Percentiles rank a stretch among this genome's conserved stretches.
These are phyloP conservation scores for Boehmeria nivea DNA, from an alignment of 306 rosid genomes.

Conservation along the genomic window DNA sequence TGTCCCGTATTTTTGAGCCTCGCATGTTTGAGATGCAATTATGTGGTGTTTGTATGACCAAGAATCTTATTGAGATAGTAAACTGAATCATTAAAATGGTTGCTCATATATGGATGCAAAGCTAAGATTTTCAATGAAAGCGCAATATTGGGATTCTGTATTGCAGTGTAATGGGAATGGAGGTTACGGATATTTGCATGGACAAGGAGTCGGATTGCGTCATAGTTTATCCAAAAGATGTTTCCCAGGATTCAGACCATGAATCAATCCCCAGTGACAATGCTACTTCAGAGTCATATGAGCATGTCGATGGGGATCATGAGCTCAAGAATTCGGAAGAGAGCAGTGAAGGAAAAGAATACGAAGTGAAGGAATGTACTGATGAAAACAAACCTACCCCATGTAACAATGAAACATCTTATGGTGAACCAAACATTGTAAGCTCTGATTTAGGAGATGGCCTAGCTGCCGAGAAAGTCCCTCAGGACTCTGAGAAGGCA, in stretches of 20 bases:
- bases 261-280: constrained; percentile 39
- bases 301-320: constrained; percentile 49
- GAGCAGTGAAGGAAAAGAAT: constrained; percentile 65
- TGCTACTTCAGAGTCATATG: constrained; percentile 47
- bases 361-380: constrained; percentile 96
- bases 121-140: neutral
- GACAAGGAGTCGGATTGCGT: constrained; percentile 83
- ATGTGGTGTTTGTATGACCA: too few species aligned
- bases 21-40: too few species aligned
- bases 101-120: neutral
- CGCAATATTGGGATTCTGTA: constrained; percentile 17
- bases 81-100: too few species aligned
- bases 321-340: constrained; percentile 67
- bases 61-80: too few species aligned
- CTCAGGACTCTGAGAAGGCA: constrained; percentile 29
- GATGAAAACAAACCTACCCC: constrained; percentile 47
- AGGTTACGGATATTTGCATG: constrained; percentile 75
- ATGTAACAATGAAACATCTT: constrained; percentile 26
- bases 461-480: constrained; percentile 34
- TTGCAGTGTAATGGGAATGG: constrained; percentile 66
- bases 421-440: constrained; percentile 30
- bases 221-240: constrained; percentile 51
- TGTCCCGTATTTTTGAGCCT: too few species aligned
- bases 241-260: constrained; percentile 42
- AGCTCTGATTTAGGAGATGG: constrained; percentile 34